These are phyloP conservation scores for Santalum album DNA, from an alignment of 164 flowering plant genomes.

Conservation along the genomic window DNA sequence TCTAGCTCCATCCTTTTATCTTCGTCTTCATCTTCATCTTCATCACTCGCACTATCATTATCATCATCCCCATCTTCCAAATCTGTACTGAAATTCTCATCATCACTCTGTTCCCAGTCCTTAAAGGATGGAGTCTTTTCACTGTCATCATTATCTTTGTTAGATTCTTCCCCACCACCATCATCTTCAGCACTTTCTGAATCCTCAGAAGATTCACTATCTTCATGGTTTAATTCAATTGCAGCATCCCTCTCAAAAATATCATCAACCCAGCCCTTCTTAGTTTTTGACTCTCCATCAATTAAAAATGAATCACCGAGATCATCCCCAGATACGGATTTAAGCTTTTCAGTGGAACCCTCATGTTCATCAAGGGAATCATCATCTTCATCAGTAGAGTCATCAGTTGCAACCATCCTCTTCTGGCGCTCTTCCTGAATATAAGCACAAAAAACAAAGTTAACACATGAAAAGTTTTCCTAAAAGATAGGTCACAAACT, in stretches of 20 bases:
- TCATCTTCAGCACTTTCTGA: slow-evolving; percentile 35
- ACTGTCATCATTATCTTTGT: slow-evolving; percentile 18
- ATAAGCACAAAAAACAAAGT: neutral
- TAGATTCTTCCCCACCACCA: slow-evolving; percentile 20
- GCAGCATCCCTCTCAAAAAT: slow-evolving; percentile 42
- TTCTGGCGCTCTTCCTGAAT: slow-evolving; percentile 77
- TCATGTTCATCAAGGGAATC: slow-evolving; percentile 30
- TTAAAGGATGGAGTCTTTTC: slow-evolving; percentile 30
- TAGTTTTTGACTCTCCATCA: slow-evolving; percentile 33
- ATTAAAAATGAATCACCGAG: slow-evolving; percentile 77
- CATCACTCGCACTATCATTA: slow-evolving; percentile 19
- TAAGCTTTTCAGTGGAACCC: slow-evolving; percentile 21
- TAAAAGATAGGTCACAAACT: too few species aligned
- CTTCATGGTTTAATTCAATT: slow-evolving; percentile 31
- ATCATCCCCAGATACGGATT: slow-evolving; percentile 82
- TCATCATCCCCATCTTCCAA: slow-evolving; percentile 30
- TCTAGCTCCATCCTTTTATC: slow-evolving; percentile 10
- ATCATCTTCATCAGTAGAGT: slow-evolving; percentile 58
- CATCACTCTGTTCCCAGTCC: slow-evolving; percentile 98
- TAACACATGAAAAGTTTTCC: too few species aligned
- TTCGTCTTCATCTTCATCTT: slow-evolving; percentile 12
- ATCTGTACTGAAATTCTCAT: slow-evolving; percentile 42
- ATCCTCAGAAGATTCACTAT: slow-evolving; percentile 38
- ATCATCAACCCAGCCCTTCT: slow-evolving; percentile 73
- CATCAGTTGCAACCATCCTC: slow-evolving; percentile 74